Evolutionary conservation across 1,139 yeast genomes (phyloP), one percentile per base, ranked within the genome.

Genomic region (Scheffersomyces illinoinensis): DNA sequence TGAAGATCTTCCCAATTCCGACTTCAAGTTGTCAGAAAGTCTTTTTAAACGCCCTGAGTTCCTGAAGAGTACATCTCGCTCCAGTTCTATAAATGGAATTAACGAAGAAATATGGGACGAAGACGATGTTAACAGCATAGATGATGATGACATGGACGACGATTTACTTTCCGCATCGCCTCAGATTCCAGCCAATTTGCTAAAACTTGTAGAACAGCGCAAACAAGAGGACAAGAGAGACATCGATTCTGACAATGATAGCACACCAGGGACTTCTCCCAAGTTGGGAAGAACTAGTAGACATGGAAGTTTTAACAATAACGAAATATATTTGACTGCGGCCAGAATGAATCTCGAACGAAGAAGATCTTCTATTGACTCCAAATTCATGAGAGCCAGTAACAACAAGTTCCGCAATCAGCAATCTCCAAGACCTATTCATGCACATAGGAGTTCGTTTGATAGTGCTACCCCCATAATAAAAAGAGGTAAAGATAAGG

Each of bases 161-260:
- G 85, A 81, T 39, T 68, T 85, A 47, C 71, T 86, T 33, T 84
- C 88, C 0, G 87, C 86, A 1, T 86, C 90, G 3, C 91, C 91
- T 0, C 90, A 87, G 65, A 87, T 87, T 4, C 91, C 91, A 0
- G 85, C 84, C 51, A 85, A 85, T 56, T 72, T 87, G 26, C 69
- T 87, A 56, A 81, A 83, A 63, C 72, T 86, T 62, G 90, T 83
- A 14, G 90, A 87, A 64, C 75, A 76, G 64, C 70, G 86, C 51
- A 85, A 82, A 64, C 79, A 75, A 58, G 75, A 73, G 68, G 76
- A 66, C 55, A 58, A 61, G 7, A 57, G 64, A 49, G 62, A 61
- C 24, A 54, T 57, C 21, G 66, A 63, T 20, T 57, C 61, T 4
- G 66, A 63, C 43, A 62, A 61, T 49, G 59, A 62, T 10, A 57